These are phyloP conservation scores for Agrocybe pediades DNA, from an alignment of 768 basidiomycete genomes.

Conservation along the genomic window DNA sequence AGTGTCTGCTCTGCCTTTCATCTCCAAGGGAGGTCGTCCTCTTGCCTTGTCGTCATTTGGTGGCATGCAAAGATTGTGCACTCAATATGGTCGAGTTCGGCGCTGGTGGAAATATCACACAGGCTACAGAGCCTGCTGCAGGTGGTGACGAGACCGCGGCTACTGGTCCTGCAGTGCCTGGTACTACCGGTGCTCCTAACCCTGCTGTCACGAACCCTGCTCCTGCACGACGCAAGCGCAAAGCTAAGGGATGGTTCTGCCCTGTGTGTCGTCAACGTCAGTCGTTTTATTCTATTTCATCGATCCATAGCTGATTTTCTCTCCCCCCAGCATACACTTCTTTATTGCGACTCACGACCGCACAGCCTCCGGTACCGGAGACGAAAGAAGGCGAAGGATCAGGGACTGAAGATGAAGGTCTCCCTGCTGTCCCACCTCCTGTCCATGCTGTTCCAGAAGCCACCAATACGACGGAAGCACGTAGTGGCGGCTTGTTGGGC, in stretches of 20 bases:
- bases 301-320: neutral
- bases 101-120: slow-evolving; percentile 85
- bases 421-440: slow-evolving; percentile 5
- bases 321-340: slow-evolving; percentile 76
- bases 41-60: slow-evolving; percentile 90
- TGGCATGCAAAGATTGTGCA: slow-evolving; percentile 94
- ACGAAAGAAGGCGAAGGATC: too few relatives aligned
- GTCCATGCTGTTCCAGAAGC: slow-evolving; percentile 7
- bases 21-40: slow-evolving; percentile 90
- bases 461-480: slow-evolving; percentile 11
- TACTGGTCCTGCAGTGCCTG: slow-evolving; percentile 22
- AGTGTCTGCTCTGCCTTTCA: slow-evolving; percentile 90
- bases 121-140: slow-evolving; percentile 44
- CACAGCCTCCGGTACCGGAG: slow-evolving; percentile 43
- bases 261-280: slow-evolving; percentile 94
- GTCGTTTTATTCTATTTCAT: slow-evolving; percentile 29
- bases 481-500: slow-evolving; percentile 23
- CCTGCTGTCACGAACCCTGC: slow-evolving; percentile 23
- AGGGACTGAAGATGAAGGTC: too few relatives aligned
- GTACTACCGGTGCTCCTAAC: slow-evolving; percentile 24
- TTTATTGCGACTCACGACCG: slow-evolving; percentile 77
- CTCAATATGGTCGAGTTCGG: slow-evolving; percentile 98
- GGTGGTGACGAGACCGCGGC: slow-evolving; percentile 24
- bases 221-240: slow-evolving; percentile 73
- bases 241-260: slow-evolving; percentile 97